Evolutionary conservation across 2,329 filamentous ascomycete genomes (phyloP).

Genomic region (Fusarium multiceps): DNA sequence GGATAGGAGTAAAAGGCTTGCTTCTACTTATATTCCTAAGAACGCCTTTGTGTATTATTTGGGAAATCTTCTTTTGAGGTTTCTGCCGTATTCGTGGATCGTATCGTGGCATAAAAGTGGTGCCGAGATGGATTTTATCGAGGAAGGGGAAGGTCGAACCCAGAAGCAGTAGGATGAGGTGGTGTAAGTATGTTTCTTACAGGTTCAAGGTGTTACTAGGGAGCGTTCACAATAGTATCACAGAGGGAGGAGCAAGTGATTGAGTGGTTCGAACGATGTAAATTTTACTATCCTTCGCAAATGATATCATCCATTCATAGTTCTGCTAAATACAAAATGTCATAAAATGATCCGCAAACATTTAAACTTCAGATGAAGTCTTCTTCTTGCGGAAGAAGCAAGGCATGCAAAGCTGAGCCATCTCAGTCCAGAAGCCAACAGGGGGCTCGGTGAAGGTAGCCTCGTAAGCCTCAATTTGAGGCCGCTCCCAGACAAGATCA

Average conservation of each 20-base stretch:
- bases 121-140: background rate
- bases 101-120: background rate
- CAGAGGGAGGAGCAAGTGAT: background rate
- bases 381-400: conserved; percentile 48
- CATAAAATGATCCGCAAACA: background rate
- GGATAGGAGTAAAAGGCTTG: background rate
- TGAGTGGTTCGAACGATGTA: background rate
- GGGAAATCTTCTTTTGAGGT: background rate
- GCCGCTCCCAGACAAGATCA: conserved; percentile 69
- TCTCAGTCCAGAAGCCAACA: conserved; percentile 65
- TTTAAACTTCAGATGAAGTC: conserved; percentile 15
- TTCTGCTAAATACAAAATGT: background rate
- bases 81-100: background rate
- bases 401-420: conserved; percentile 57
- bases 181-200: no score
- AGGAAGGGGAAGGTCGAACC: background rate
- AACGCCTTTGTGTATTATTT: no score
- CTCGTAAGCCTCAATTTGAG: conserved; percentile 68
- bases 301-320: conserved; percentile 8
- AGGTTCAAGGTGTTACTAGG: no score
- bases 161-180: no score
- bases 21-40: background rate
- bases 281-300: conserved; percentile 14
- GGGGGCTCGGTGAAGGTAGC: conserved; percentile 60
- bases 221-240: background rate